Percentiles rank a stretch among this genome's conserved stretches.
Evolutionary conservation across 805 yeast genomes (phyloP).

Genomic region (Candida nonsorbophila): DNA sequence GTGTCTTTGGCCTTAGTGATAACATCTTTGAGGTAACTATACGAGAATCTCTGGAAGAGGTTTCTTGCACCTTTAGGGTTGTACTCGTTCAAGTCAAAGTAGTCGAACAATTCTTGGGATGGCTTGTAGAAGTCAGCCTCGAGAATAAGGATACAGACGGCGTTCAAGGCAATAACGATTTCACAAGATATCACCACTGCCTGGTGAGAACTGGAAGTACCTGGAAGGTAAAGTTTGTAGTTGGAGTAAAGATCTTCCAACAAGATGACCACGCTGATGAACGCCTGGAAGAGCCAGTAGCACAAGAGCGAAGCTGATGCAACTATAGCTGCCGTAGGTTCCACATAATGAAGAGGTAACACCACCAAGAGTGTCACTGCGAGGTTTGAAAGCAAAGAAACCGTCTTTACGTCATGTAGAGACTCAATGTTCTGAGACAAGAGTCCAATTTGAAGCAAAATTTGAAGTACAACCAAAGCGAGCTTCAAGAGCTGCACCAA

Average conservation of each 20-base stretch:
- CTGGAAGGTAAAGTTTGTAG: constrained; percentile 12
- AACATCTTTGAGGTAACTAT: constrained; percentile 5
- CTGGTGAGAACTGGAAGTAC: too few species aligned
- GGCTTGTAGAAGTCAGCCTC: constrained; percentile 15
- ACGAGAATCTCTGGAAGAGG: constrained; percentile 9
- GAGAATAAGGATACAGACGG: constrained; percentile 10
- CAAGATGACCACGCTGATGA: constrained; percentile 8
- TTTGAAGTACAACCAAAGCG: constrained; percentile 12
- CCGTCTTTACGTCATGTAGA: constrained; percentile 4
- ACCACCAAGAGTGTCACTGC: constrained; percentile 13
- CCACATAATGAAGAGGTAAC: constrained; percentile 41
- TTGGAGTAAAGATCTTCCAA: constrained; percentile 15
- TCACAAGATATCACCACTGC: constrained; percentile 9
- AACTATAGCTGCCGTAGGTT: constrained; percentile 31
- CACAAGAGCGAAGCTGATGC: constrained; percentile 34
- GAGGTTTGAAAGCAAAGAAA: constrained; percentile 4
- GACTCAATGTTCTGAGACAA: constrained; percentile 7
- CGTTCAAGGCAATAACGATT: constrained; percentile 10
- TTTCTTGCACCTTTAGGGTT: constrained; percentile 15
- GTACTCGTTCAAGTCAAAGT: constrained; percentile 21
- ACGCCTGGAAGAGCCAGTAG: constrained; percentile 27
- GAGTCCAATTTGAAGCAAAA: constrained; percentile 4
- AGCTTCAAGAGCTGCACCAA: constrained; percentile 11
- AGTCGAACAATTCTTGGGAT: constrained; percentile 14
- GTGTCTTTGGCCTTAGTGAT: constrained; percentile 5